phyloP scores from a whole-genome alignment of 176 grass and related monocot genomes.

The Bothriochloa decipiens region DNA sequence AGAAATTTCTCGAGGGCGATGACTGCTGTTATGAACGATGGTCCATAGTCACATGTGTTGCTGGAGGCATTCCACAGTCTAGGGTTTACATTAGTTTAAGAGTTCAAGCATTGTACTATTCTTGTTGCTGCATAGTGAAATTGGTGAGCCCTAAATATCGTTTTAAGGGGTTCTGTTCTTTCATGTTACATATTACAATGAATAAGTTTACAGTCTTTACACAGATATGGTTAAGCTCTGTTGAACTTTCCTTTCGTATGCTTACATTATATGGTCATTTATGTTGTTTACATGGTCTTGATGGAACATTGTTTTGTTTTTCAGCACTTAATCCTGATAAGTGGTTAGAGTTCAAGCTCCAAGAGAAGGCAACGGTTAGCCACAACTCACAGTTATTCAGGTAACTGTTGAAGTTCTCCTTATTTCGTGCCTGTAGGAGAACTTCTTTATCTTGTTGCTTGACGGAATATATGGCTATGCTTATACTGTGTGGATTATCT shows the following conservation, averaged over 20 bases:
- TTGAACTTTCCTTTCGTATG: background rate
- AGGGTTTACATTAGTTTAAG: background rate
- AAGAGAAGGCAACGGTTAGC: constrained; percentile 87
- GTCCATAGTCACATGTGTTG: background rate
- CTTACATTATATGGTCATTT: background rate
- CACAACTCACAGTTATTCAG: constrained; percentile 88
- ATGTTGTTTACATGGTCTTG: constrained; percentile 4
- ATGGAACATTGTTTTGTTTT: constrained; percentile 18
- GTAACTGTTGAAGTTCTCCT: constrained; percentile 37
- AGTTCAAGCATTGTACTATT: background rate
- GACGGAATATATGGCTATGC: background rate
- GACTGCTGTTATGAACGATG: background rate
- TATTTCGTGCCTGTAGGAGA: background rate
- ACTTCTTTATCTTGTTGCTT: background rate
- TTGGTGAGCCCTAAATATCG: background rate
- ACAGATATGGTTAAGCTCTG: background rate
- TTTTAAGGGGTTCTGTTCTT: background rate
- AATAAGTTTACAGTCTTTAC: background rate
- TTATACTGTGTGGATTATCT: constrained; percentile 5
- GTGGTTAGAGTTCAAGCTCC: constrained; percentile 94
- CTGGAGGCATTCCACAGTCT: background rate
- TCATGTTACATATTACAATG: background rate
- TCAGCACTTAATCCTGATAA: constrained; percentile 96
- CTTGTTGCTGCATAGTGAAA: background rate
- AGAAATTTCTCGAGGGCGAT: background rate